phyloP scores from a whole-genome alignment of 140 eudicot genomes.

The Oenanthe javanica region DNA sequence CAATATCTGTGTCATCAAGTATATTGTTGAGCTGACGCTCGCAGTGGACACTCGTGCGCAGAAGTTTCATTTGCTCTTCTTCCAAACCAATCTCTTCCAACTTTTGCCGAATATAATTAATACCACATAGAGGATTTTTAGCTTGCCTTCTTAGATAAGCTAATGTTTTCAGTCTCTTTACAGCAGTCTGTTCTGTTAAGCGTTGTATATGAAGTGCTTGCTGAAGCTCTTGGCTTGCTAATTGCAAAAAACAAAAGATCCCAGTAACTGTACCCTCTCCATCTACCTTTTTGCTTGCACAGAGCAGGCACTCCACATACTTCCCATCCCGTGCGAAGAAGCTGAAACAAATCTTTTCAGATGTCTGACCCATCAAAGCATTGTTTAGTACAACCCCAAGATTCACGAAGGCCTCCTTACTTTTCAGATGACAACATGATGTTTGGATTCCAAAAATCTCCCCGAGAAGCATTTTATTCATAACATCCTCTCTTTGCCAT shows the following conservation, averaged over 20 bases:
- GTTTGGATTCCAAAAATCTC: slow-evolving; percentile 77
- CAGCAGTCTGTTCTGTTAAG: slow-evolving; percentile 72
- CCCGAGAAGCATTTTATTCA: slow-evolving; percentile 86
- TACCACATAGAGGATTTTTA: slow-evolving; percentile 82
- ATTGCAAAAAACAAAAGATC: slow-evolving; percentile 84
- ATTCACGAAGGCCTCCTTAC: slow-evolving; percentile 66
- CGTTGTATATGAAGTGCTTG: slow-evolving; percentile 84
- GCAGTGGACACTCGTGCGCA: slow-evolving; percentile 63
- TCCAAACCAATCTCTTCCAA: slow-evolving; percentile 69
- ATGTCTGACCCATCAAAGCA: slow-evolving; percentile 65
- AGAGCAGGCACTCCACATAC: slow-evolving; percentile 64
- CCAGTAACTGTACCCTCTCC: slow-evolving; percentile 75
- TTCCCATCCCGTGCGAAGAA: slow-evolving; percentile 59
- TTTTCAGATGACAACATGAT: slow-evolving; percentile 63
- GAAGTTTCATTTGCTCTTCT: slow-evolving; percentile 55
- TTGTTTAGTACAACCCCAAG: slow-evolving; percentile 72
- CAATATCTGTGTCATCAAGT: slow-evolving; percentile 92
- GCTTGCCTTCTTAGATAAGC: slow-evolving; percentile 79
- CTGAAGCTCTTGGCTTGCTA: slow-evolving; percentile 88
- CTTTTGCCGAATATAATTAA: slow-evolving; percentile 56
- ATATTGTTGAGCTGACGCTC: slow-evolving; percentile 81
- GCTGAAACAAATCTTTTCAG: slow-evolving; percentile 70
- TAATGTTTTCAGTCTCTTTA: slow-evolving; percentile 65
- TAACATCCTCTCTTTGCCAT: slow-evolving; percentile 50
- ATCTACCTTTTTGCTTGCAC: slow-evolving; percentile 71